Evolutionary conservation across 2,329 filamentous ascomycete genomes (phyloP).

Genomic region (Ambrosiella beaveri): DNA sequence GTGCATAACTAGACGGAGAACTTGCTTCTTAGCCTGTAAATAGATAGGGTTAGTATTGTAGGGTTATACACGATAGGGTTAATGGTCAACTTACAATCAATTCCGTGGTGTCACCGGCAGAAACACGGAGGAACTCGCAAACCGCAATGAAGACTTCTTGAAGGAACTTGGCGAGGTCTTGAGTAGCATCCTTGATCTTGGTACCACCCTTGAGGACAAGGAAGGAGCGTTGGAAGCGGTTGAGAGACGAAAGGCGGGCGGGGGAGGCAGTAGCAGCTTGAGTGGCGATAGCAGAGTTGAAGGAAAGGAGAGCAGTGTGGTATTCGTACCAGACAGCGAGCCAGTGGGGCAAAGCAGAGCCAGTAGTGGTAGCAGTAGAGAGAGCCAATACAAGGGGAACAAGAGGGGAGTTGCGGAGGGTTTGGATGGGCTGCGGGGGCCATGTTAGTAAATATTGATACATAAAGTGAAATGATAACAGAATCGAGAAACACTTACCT

Average conservation of each 20-base stretch:
- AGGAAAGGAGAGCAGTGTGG: constrained; percentile 26
- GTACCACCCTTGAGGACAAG: constrained; percentile 36
- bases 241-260: constrained; percentile 36
- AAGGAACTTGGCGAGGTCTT: constrained; percentile 35
- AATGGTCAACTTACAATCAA: neutral
- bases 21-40: constrained; percentile 13
- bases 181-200: constrained; percentile 44
- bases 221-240: constrained; percentile 42
- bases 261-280: constrained; percentile 27
- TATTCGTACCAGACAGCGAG: constrained; percentile 35
- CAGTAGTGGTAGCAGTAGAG: constrained; percentile 27
- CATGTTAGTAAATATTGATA: constrained; percentile 9
- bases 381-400: constrained; percentile 29
- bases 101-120: neutral
- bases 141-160: constrained; percentile 21
- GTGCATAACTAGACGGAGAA: constrained; percentile 27
- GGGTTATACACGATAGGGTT: neutral
- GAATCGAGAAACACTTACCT: constrained; percentile 23
- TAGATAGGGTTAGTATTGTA: neutral
- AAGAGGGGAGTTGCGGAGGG: constrained; percentile 40
- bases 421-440: constrained; percentile 34
- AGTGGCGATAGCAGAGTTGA: constrained; percentile 25
- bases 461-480: neutral
- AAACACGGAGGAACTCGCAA: constrained; percentile 24
- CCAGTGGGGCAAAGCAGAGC: constrained; percentile 25